phyloP scores from a whole-genome alignment of 139 green algal species.

The Picochlorum sp. region DNA sequence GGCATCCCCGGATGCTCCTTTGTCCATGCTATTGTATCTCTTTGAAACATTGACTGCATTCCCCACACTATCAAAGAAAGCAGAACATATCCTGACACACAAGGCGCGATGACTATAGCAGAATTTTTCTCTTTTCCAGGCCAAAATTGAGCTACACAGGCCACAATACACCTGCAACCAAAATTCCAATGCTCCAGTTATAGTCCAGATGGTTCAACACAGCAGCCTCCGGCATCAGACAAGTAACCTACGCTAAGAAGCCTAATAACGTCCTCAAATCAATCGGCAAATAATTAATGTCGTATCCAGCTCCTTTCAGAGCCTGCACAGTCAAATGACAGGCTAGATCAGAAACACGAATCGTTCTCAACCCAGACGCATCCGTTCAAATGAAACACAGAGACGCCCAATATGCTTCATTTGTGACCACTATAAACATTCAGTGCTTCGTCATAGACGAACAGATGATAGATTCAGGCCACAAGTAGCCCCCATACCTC shows the following conservation, averaged over 20 bases:
- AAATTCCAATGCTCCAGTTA: too few species aligned
- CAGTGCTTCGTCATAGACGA: too few species aligned
- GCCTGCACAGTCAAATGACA: constrained; percentile 21
- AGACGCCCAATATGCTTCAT: too few species aligned
- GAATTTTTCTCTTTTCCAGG: constrained; percentile 52
- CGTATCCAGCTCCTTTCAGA: constrained; percentile 30
- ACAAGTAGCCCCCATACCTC: constrained; percentile 21
- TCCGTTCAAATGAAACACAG: not conserved
- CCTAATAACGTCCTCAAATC: constrained; percentile 65
- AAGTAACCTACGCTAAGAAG: constrained; percentile 41
- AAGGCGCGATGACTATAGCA: constrained; percentile 41
- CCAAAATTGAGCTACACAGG: constrained; percentile 63
- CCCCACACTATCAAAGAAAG: constrained; percentile 40
- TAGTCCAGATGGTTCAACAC: too few species aligned
- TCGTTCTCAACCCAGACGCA: too few species aligned
- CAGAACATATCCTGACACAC: constrained; percentile 45
- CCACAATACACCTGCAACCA: constrained; percentile 39
- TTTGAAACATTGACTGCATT: constrained; percentile 37
- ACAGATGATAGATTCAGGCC: not conserved
- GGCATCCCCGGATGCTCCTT: constrained; percentile 8
- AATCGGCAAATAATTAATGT: constrained; percentile 44
- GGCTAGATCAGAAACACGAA: not conserved
- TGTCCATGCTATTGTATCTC: constrained; percentile 47
- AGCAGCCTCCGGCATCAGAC: not conserved
- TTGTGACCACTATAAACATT: too few species aligned